A percentile compares a stretch with the other conserved stretches of the same genome.
These are phyloP conservation scores for Alternaria novae-zelandiae DNA, from an alignment of 2,329 filamentous ascomycete genomes.

Conservation along the genomic window DNA sequence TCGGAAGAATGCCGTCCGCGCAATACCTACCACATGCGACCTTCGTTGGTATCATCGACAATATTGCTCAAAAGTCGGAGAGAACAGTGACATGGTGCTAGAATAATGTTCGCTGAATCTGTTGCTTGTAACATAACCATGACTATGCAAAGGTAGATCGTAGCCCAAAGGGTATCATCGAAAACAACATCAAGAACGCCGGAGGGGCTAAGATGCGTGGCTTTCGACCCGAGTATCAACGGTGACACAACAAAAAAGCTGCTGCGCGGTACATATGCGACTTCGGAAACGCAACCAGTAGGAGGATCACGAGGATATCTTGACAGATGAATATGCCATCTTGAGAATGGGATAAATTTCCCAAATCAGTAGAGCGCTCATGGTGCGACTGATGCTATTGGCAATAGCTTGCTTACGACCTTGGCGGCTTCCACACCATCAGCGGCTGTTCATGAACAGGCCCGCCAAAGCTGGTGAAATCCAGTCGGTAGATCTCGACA, in stretches of 20 bases:
- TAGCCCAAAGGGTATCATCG: too few relatives aligned
- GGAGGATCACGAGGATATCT: background rate
- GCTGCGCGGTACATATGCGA: background rate
- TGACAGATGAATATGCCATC: background rate
- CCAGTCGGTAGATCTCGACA: slow-evolving; percentile 20
- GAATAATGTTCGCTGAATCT: too few relatives aligned
- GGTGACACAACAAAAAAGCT: background rate
- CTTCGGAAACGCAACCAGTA: background rate
- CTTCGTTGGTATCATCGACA: background rate
- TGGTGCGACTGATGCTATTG: background rate
- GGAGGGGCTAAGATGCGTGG: too few relatives aligned
- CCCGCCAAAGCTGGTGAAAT: slow-evolving; percentile 26
- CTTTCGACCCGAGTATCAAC: too few relatives aligned
- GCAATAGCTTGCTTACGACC: background rate
- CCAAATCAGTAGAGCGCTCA: too few relatives aligned
- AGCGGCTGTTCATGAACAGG: slow-evolving; percentile 22
- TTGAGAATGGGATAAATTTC: background rate
- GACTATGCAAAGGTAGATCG: too few relatives aligned
- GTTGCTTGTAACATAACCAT: too few relatives aligned
- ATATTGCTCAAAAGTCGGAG: too few relatives aligned
- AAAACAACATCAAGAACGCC: too few relatives aligned
- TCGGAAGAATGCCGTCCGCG: background rate
- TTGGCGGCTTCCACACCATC: slow-evolving; percentile 21
- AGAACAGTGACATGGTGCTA: too few relatives aligned
- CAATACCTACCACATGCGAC: background rate